These are phyloP conservation scores for Pestalotiopsis sp. DNA, from an alignment of 2,329 filamentous ascomycete genomes.

Conservation along the genomic window DNA sequence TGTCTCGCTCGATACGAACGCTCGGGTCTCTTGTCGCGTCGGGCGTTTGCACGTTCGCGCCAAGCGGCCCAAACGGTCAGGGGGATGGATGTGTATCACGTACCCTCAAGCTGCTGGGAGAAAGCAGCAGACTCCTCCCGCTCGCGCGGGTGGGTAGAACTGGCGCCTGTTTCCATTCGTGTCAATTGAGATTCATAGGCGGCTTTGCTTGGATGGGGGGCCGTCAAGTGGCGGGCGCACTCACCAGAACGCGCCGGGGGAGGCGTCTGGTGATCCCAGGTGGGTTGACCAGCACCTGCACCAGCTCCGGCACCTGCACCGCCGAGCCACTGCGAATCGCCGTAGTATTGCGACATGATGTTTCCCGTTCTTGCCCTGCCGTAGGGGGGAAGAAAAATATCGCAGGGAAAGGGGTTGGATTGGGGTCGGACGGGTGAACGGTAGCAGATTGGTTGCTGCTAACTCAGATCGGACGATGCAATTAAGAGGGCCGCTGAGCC, in stretches of 20 bases:
- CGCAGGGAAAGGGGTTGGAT: neutral
- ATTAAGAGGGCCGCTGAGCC: neutral
- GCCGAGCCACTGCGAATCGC: constrained; percentile 33
- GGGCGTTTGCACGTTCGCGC: neutral
- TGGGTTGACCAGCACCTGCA: constrained; percentile 54
- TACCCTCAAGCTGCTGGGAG: constrained; percentile 87
- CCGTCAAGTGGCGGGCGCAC: constrained; percentile 9
- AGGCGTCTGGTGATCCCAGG: constrained; percentile 73
- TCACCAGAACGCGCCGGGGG: constrained; percentile 69
- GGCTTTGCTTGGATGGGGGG: neutral
- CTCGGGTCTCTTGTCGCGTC: neutral
- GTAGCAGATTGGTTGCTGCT: neutral
- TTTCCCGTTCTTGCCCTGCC: neutral
- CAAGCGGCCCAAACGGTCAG: neutral
- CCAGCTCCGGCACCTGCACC: constrained; percentile 29
- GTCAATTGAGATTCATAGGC: constrained; percentile 23
- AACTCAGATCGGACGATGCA: neutral
- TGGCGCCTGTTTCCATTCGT: constrained; percentile 59
- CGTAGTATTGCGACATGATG: constrained; percentile 35
- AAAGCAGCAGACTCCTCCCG: constrained; percentile 79
- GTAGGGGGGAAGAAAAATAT: neutral
- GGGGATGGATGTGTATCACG: constrained; percentile 35
- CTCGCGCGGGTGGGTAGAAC: constrained; percentile 71
- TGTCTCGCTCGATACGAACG: neutral
- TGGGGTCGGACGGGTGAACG: neutral